Evolutionary conservation across 345 rosid species (phyloP).

Genomic region (Aurinia saxatilis): DNA sequence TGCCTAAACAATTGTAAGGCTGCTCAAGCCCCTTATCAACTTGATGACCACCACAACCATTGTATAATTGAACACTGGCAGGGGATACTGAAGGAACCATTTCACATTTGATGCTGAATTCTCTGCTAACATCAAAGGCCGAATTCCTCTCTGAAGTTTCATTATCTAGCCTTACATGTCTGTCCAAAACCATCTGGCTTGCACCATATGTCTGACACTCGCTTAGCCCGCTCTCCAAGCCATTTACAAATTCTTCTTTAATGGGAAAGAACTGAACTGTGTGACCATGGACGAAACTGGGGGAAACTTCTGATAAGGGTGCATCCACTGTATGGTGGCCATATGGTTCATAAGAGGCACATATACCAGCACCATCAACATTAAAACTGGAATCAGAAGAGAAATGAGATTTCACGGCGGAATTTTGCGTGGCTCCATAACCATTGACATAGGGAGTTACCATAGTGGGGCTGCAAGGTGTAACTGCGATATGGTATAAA

Average conservation of each 20-base stretch:
- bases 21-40: constrained; percentile 18
- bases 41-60: constrained; percentile 14
- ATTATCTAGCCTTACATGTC: constrained; percentile 15
- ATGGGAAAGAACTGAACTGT: constrained; percentile 15
- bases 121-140: constrained; percentile 22
- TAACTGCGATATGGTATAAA: constrained; percentile 33
- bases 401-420: constrained; percentile 17
- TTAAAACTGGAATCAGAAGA: constrained; percentile 30
- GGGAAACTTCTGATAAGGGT: not conserved
- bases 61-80: constrained; percentile 15
- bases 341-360: constrained; percentile 18
- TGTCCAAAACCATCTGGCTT: constrained; percentile 17
- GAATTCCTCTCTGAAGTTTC: constrained; percentile 27
- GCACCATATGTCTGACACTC: constrained; percentile 32
- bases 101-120: constrained; percentile 26
- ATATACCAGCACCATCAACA: constrained; percentile 22
- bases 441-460: constrained; percentile 19
- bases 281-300: constrained; percentile 1
- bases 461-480: constrained; percentile 17
- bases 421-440: constrained; percentile 2
- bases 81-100: constrained; percentile 15
- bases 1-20: constrained; percentile 23
- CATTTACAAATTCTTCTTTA: constrained; percentile 24
- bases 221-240: constrained; percentile 26
- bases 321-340: constrained; percentile 21